Base-by-base conservation (phyloP, 1,139 yeast species). In the Geotrichum macrosporum region DNA sequence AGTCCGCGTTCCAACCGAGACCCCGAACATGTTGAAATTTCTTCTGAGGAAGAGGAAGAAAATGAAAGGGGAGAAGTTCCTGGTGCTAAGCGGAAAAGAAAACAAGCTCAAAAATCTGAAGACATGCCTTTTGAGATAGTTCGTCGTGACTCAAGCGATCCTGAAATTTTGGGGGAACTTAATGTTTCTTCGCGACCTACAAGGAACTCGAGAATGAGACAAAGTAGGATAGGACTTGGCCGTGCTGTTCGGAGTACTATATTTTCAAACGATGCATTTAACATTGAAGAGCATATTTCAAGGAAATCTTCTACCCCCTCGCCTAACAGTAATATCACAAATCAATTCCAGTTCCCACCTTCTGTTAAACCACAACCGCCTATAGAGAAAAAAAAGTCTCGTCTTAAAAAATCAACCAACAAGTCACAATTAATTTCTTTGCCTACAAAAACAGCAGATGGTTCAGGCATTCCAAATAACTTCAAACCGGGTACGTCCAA, bases 91-190 rank as follows among this genome's bases (percentile, higher is more conserved):
- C 27, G 9, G 27, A 24, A 24, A 24, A 24, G 10, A 24, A 24
- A 24, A 24, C 27, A 24, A 10, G 9, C 27, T 24, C 27, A 24
- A 10, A 24, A 24, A 24, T 24, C 6, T 8, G 10, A 10, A 8
- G 27, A 10, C 27, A 24, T 10, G 10, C 10, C 10, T 24, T 4
- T 16, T n/a, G 8, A 18, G 12, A 13, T 9, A 15, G n/a, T 9
- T 13, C 20, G 30, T 22, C 22, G 32, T 13, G 12, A 26, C 12
- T 22, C 40, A 9, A 36, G 40, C 21, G 40, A 36, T 16, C n/a
- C 26, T 4, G 40, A 36, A 26, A 36, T 36, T 13, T 16, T 24
- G 12, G 40, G 20, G 13, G 32, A 36, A n/a, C 40, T 24, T 12
- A n/a, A 18, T 16, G 31, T 26, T 13, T 22, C 40, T 18, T 36